These are phyloP conservation scores for Mycena floridula DNA, from an alignment of 768 basidiomycete genomes.

Conservation along the genomic window DNA sequence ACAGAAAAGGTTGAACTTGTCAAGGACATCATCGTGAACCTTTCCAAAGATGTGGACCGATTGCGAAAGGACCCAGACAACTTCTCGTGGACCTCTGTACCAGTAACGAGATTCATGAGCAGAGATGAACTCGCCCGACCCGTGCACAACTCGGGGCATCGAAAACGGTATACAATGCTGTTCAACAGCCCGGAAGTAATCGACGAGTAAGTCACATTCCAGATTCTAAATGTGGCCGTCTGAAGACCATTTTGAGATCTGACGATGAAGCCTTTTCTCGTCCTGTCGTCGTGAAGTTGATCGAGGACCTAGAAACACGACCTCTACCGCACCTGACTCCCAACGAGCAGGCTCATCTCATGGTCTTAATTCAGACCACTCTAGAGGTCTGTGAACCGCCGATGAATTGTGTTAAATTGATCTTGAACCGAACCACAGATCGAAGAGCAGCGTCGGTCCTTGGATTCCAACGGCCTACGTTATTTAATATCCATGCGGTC, in stretches of 20 bases:
- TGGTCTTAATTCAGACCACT: constrained; percentile 81
- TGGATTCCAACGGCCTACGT: constrained; percentile 89
- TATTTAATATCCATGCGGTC: constrained; percentile 92
- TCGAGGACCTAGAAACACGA: constrained; percentile 55
- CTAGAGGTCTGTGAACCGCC: constrained; percentile 75
- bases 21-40: constrained; percentile 69
- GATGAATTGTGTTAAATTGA: not conserved
- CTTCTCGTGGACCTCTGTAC: constrained; percentile 41
- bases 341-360: constrained; percentile 79
- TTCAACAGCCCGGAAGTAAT: constrained; percentile 39
- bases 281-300: constrained; percentile 49
- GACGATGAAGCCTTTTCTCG: constrained; percentile 59
- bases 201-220: constrained; percentile 35
- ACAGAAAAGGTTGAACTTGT: constrained; percentile 82
- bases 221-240: not conserved
- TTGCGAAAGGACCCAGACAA: constrained; percentile 15
- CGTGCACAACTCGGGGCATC: constrained; percentile 10
- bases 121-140: constrained; percentile 18
- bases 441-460: constrained; percentile 82
- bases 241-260: constrained; percentile 24
- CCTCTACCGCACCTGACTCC: constrained; percentile 67
- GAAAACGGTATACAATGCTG: constrained; percentile 44
- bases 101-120: constrained; percentile 51
- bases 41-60: constrained; percentile 39
- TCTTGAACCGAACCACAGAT: constrained; percentile 41